phyloP scores from a whole-genome alignment of 768 basidiomycete genomes.

The Dentipellis sp. region DNA sequence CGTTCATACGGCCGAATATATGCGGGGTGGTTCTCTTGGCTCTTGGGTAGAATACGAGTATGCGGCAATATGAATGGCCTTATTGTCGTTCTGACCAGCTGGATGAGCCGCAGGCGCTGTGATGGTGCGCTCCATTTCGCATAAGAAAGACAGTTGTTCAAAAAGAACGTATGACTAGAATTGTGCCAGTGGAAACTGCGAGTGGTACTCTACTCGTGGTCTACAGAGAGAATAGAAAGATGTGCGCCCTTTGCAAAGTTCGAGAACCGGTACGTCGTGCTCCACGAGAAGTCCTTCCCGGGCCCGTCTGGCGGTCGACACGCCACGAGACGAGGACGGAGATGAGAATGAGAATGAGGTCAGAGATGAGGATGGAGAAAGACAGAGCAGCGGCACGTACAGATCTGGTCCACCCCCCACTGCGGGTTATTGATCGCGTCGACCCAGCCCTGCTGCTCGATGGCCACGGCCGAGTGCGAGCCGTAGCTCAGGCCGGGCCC shows the following conservation, averaged over 20 bases:
- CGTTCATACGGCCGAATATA: too few relatives aligned
- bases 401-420: constrained; percentile 35
- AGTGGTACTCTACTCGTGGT: too few relatives aligned
- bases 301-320: constrained; percentile 19
- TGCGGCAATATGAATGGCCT: too few relatives aligned
- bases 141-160: too few relatives aligned
- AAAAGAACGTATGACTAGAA: too few relatives aligned
- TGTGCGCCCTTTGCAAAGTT: background rate
- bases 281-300: constrained; percentile 28
- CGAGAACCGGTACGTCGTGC: constrained; percentile 33
- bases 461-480: constrained; percentile 33
- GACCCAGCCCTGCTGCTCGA: constrained; percentile 35
- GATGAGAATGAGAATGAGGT: background rate
- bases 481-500: constrained; percentile 26
- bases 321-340: background rate
- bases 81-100: too few relatives aligned
- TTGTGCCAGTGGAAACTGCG: too few relatives aligned
- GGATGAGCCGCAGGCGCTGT: too few relatives aligned
- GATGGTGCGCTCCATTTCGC: too few relatives aligned
- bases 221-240: background rate
- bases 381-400: background rate
- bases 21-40: too few relatives aligned
- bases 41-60: too few relatives aligned
- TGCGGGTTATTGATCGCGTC: constrained; percentile 43
- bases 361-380: background rate